A percentile compares a stretch with the other conserved stretches of the same genome.
Evolutionary conservation across 495 filamentous ascomycete genomes (phyloP).

Genomic region (Saxophila tyrrhenica): DNA sequence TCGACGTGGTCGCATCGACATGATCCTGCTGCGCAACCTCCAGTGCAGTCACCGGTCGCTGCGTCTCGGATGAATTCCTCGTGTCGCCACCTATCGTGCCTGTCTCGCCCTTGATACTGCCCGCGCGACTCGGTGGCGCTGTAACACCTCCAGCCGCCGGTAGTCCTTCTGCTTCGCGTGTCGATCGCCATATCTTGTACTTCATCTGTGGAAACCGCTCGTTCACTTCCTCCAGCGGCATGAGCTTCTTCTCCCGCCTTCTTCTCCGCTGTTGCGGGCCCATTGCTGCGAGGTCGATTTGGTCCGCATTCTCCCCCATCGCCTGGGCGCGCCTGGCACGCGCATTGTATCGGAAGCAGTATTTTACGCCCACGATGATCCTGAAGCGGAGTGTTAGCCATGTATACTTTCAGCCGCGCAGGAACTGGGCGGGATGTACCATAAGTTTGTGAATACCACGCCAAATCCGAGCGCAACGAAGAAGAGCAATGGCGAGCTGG

Average conservation of each 20-base stretch:
- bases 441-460: constrained; percentile 97
- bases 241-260: constrained; percentile 88
- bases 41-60: constrained; percentile 20
- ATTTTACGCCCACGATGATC: constrained; percentile 99
- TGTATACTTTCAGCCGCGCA: not conserved
- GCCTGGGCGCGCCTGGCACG: constrained; percentile 69
- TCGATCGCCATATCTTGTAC: constrained; percentile 88
- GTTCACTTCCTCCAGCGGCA: constrained; percentile 98
- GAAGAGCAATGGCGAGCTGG: constrained; percentile 62
- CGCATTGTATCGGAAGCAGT: constrained; percentile 97
- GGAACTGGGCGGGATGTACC: constrained; percentile 45
- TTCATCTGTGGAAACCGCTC: constrained; percentile 90
- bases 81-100: constrained; percentile 27
- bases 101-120: constrained; percentile 50
- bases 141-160: constrained; percentile 76
- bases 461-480: constrained; percentile 97
- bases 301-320: constrained; percentile 69
- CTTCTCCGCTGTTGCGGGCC: constrained; percentile 61
- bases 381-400: constrained; percentile 35
- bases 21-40: constrained; percentile 22
- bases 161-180: constrained; percentile 70
- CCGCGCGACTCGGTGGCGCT: constrained; percentile 50
- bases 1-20: constrained; percentile 9
- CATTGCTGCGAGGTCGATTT: constrained; percentile 72
- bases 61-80: constrained; percentile 23